Base-by-base conservation (phyloP, 305 asterid species). In the Solanum hybrid region DNA sequence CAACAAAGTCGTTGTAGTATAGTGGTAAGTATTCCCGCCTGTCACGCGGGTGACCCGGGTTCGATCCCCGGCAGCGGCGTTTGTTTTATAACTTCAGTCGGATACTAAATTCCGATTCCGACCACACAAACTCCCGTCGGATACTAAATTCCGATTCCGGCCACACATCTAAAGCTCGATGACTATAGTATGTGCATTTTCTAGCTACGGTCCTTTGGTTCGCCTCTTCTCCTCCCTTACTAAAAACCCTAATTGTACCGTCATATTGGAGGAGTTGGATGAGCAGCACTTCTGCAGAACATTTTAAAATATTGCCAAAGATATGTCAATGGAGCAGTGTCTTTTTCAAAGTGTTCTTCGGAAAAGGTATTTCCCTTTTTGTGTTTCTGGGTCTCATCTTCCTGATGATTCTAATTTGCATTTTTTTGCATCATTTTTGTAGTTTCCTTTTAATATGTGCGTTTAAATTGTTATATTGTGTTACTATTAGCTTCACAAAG, bases 1-100 rank as follows among this genome's bases (percentile, higher is more conserved):
- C 42, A 32, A 32, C 42, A 60, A 60, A 2, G 94, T 92, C 92
- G 93, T 92, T 91, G 92, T 92, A 92, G 93, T 91, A 92, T 91
- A 90, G 93, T 92, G 92, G 94, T 92, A 4, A 90, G 93, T 91
- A 92, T 92, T 90, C 92, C 91, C 92, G 92, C 90, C 91, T 92
- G 93, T 92, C 94, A 91, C 93, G 88, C 92, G 90, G 92, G 91
- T 92, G 92, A 92, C 93, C 93, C 91, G 92, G 91, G 93, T 92
- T 91, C 92, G 92, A 92, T 92, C 92, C 93, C 92, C 92, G 92
- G 92, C 93, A 92, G 78, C 93, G 92, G 93, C 92, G 91, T 0
- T 3, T 32, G 34, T 32, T 32, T 32, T 32, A 3, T 32, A 32
- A 32, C 60, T 42, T 42, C 56, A 6, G 56, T 42, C 56, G 17